Evolutionary conservation across 148 eudicot species (phyloP).

Genomic region (Salicornia ramosissima): DNA sequence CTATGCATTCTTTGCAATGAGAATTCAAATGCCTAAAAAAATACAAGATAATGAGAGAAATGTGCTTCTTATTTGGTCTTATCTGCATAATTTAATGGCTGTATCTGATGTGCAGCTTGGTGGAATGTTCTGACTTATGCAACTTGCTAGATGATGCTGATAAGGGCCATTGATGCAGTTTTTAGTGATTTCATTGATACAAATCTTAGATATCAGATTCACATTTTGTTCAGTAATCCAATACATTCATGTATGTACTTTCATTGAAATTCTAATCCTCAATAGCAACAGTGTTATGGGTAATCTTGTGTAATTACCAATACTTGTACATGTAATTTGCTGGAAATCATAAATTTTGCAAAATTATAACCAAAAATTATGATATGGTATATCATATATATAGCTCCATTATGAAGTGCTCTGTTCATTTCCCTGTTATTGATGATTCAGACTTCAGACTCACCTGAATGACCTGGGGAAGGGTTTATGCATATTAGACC

Average conservation of each 20-base stretch:
- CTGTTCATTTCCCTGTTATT: too few relatives aligned
- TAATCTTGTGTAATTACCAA: slow-evolving; percentile 10
- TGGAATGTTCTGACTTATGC: slow-evolving; percentile 88
- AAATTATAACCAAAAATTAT: background rate
- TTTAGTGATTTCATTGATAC: too few relatives aligned
- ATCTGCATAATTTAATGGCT: background rate
- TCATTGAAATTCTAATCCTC: background rate
- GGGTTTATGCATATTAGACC: background rate
- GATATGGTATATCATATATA: background rate
- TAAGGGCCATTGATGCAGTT: slow-evolving; percentile 48
- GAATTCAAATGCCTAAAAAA: background rate
- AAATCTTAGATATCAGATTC: background rate
- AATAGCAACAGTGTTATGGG: background rate
- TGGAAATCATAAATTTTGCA: slow-evolving; percentile 5
- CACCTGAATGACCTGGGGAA: background rate
- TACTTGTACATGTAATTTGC: background rate
- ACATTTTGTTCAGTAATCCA: background rate
- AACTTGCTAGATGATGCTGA: slow-evolving; percentile 71
- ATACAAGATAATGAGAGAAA: too few relatives aligned
- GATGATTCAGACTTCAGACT: background rate
- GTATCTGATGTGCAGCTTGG: slow-evolving; percentile 43
- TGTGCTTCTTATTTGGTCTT: too few relatives aligned
- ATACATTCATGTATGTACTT: background rate
- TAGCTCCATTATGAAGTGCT: background rate
- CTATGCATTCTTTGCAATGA: background rate